Base-by-base conservation (phyloP, 2,329 filamentous ascomycete genomes). In the Pseudocercospora cruenta region DNA sequence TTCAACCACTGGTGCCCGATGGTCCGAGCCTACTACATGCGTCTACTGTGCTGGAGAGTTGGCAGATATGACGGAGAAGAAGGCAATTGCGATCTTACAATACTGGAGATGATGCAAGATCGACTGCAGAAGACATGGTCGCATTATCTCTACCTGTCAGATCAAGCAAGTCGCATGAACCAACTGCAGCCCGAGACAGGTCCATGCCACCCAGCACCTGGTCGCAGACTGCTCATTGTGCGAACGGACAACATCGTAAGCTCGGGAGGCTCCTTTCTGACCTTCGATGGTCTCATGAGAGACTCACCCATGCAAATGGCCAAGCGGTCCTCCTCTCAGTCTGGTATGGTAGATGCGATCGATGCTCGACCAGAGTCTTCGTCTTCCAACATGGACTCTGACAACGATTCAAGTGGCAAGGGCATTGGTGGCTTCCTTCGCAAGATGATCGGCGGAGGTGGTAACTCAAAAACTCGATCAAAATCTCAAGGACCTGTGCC, bases 1-100 rank as follows among this genome's bases (percentile, higher is more conserved):
- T 97, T 97, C 80, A 94, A 91, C 75, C 93, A 97, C 74, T 97
- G 94, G 93, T 96, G 92, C 74, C 93, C 94, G 0, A 96, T 97
- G 94, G 92, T 97, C 22, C 87, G 94, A 67, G 91, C 93, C 14
- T 97, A 97, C 78, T 97, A 90, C 76, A 95, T 96, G 86, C 91
- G 94, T 55, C 81, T 97, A 58, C 80, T 97, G 22, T 96, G 93
- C 79, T 97, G 94, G 94, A 88, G 93, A 66, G 83, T 97, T 57
- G 94, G 91, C 70, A 86, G 94, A 69, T 91, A 91, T 74, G 87
- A 89, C 60, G 92, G 90, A 16, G 86, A 85, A 55, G 83, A 87
- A 9, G 36, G 55, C 22, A 58, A 61, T 9, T 68, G 61, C 19
- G 72, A 76, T n/a, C 39, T 72, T 4, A 51, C 68, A 71, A 92